A percentile compares a stretch with the other conserved stretches of the same genome.
Evolutionary conservation across 306 rosid species (phyloP).

Genomic region (Pterocarpus macrocarpus): DNA sequence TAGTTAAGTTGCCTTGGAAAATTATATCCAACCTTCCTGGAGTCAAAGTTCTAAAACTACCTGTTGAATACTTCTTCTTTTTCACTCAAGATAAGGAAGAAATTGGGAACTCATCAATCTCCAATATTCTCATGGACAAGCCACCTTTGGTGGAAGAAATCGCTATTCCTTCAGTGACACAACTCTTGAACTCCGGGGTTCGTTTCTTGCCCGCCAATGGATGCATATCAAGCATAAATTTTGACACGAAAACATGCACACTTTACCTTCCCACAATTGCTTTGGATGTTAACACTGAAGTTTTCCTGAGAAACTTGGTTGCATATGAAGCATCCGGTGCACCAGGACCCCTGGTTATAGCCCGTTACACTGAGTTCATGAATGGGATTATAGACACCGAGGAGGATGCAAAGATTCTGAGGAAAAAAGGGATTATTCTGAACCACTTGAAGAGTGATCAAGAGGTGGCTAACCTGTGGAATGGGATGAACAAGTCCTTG

Average conservation of each 20-base stretch:
- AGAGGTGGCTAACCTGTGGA: conserved; percentile 72
- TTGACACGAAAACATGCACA: conserved; percentile 54
- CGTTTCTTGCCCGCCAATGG: conserved; percentile 58
- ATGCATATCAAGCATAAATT: conserved; percentile 56
- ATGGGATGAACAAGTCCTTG: conserved; percentile 78
- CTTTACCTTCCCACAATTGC: conserved; percentile 65
- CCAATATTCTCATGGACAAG: conserved; percentile 32
- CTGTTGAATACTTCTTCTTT: conserved; percentile 30
- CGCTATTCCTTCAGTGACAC: conserved; percentile 69
- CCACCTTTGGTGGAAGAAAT: conserved; percentile 81
- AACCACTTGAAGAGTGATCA: conserved; percentile 76
- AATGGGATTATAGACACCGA: conserved; percentile 79
- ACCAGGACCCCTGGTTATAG: conserved; percentile 68
- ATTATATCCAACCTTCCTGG: conserved; percentile 50
- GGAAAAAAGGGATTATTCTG: conserved; percentile 64
- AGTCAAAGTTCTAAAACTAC: conserved; percentile 34
- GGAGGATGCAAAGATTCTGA: conserved; percentile 68
- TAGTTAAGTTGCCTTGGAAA: conserved; percentile 72
- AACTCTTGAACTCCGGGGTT: conserved; percentile 59
- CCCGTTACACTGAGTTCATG: conserved; percentile 78
- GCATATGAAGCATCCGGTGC: conserved; percentile 81
- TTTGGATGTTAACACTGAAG: conserved; percentile 68
- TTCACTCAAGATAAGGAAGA: conserved; percentile 14
- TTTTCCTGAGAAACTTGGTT: conserved; percentile 71
- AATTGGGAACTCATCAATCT: conserved; percentile 46